A percentile compares a stretch with the other conserved stretches of the same genome.
phyloP scores from a whole-genome alignment of 164 flowering plant genomes.

The Saururus chinensis region DNA sequence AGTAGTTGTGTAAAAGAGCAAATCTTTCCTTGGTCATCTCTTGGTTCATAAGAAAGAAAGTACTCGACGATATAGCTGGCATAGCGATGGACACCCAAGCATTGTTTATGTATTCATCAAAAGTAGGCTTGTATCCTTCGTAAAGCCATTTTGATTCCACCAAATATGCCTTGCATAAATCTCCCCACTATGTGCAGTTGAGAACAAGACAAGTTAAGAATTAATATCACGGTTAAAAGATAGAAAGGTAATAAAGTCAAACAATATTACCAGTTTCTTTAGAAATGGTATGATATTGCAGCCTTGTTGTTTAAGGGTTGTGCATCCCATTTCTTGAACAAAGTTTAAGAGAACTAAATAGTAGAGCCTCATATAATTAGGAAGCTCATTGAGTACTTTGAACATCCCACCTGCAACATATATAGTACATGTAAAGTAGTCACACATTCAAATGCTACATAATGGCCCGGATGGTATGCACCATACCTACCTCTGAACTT shows the following conservation, averaged over 20 bases:
- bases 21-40: neutral
- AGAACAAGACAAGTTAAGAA: neutral
- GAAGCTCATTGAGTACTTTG: neutral
- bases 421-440: neutral
- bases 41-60: neutral
- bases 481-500: no score
- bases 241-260: neutral
- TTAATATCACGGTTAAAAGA: neutral
- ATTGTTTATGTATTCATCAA: neutral
- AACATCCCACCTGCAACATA: neutral
- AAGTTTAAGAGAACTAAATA: neutral
- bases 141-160: neutral
- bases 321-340: neutral
- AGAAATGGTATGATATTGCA: neutral
- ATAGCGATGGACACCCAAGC: neutral
- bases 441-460: no score
- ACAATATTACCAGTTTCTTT: conserved; percentile 1
- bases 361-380: neutral
- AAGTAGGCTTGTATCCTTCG: neutral
- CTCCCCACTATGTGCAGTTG: neutral
- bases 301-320: neutral
- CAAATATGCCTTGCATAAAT: neutral
- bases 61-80: neutral
- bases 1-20: neutral
- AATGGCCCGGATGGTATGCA: no score